Base-by-base conservation (phyloP, 2,329 filamentous ascomycete species). In the Fusarium sp. region DNA sequence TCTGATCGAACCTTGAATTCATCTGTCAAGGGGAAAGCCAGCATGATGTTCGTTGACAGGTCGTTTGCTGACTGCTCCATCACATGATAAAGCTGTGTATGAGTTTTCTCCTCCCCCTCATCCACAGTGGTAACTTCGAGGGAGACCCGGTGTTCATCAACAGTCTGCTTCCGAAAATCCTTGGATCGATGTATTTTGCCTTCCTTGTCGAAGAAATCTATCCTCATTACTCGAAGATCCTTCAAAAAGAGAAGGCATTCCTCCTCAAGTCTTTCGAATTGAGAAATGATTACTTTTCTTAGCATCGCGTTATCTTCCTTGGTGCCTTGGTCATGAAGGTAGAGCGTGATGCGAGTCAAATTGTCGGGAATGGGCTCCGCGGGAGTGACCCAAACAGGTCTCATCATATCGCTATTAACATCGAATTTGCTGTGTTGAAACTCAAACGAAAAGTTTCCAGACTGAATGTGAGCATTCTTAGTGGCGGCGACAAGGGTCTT, bases 391-490 rank as follows among this genome's bases (percentile, higher is more conserved):
- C 67, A 73, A 7, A 69, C 45, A 4, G 69, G 67, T 13, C 54
- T 57, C 7, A 72, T 14, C 54, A 61, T 61, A 6, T 50, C 69
- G 14, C 45, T n/a, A 0, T 68, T 49, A 1, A 55, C 1, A 5
- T 63, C 54, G 1, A 44, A 40, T 5, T 24, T 60, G 0, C 18
- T 53, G 11, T 69, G 67, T 13, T 28, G 17, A 31, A 72, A 72
- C 6, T 69, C 51, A 1, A 73, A 69, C 0, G 64, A 72, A 22
- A 67, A 72, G 2, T 63, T 44, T 0, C 64, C 69, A 1, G 67
- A 72, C 28, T 71, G 62, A 8, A 73, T 71, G 6, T 69, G 48
- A n/a, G 66, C 59, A 22, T n/a, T 63, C 4, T 33, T 64, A 1
- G 67, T 56, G 2, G 64, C 64, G 1, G 59, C 59, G 8, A 72